Evolutionary conservation across 805 yeast species (phyloP).

Genomic region (Naumovozyma baii): DNA sequence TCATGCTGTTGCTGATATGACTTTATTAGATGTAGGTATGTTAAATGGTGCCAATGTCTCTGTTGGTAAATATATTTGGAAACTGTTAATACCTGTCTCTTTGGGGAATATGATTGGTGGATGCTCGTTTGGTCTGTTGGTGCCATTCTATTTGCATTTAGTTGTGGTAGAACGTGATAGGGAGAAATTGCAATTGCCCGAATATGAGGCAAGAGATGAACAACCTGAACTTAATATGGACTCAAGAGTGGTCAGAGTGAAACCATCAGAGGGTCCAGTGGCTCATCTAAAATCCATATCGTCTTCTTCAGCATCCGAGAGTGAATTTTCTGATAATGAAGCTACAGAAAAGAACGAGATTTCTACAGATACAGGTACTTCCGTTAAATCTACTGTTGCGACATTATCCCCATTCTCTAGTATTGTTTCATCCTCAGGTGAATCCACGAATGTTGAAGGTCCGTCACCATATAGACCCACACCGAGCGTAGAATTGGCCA

Average conservation of each 20-base stretch:
- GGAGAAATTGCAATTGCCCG: constrained; percentile 50
- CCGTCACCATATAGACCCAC: constrained; percentile 1
- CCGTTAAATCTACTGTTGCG: neutral
- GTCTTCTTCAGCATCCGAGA: neutral
- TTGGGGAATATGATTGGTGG: constrained; percentile 82
- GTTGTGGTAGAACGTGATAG: constrained; percentile 65
- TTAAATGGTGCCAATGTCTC: constrained; percentile 56
- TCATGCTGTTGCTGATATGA: constrained; percentile 81
- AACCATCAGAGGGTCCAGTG: neutral
- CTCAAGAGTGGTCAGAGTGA: constrained; percentile 61
- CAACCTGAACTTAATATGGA: constrained; percentile 72
- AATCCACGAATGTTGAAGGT: neutral
- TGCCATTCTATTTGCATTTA: constrained; percentile 69
- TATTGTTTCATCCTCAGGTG: neutral
- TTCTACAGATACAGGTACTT: too few relatives aligned
- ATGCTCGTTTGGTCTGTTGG: constrained; percentile 45
- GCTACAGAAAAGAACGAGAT: neutral
- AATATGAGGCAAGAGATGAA: constrained; percentile 64
- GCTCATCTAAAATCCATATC: neutral
- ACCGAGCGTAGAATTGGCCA: too few relatives aligned
- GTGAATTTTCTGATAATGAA: neutral
- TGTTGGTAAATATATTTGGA: constrained; percentile 64
- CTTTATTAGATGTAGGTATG: constrained; percentile 52
- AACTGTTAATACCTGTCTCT: constrained; percentile 56
- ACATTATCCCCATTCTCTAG: neutral